Conservation (phyloP, 2,329 filamentous ascomycete species). For the Paramyrothecium sp. region DNA sequence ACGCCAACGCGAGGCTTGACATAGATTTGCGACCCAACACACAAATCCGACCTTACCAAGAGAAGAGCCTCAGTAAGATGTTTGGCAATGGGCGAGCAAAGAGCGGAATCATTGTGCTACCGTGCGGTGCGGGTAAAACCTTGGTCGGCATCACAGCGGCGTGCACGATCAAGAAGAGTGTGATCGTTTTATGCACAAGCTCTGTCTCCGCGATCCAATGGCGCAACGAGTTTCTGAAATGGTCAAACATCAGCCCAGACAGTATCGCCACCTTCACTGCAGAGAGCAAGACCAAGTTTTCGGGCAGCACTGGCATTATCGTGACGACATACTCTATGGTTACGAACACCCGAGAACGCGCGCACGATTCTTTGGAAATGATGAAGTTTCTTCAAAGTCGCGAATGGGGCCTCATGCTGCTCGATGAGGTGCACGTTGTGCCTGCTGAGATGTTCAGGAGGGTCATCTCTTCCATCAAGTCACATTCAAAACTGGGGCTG, state of each 20-base stretch:
- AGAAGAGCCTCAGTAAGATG: constrained; percentile 95
- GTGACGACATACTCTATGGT: constrained; percentile 96
- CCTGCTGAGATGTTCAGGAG: constrained; percentile 88
- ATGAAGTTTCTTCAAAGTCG: constrained; percentile 82
- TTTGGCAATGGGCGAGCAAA: constrained; percentile 93
- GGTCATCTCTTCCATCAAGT: constrained; percentile 82
- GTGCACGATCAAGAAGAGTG: constrained; percentile 90
- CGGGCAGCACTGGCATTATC: constrained; percentile 82
- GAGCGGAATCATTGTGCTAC: constrained; percentile 90
- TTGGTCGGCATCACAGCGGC: constrained; percentile 91
- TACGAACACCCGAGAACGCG: constrained; percentile 74
- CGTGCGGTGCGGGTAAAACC: constrained; percentile 94
- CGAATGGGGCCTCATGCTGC: constrained; percentile 91
- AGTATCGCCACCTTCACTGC: constrained; percentile 89
- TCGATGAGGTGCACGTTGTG: constrained; percentile 93
- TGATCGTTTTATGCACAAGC: constrained; percentile 87
- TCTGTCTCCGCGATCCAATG: constrained; percentile 94
- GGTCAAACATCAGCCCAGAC: constrained; percentile 85
- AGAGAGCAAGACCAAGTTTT: constrained; percentile 77
- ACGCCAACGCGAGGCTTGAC: constrained; percentile 77
- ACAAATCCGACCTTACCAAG: constrained; percentile 86
- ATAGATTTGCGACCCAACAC: constrained; percentile 82
- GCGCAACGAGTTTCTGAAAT: constrained; percentile 90
- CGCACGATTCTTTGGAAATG: constrained; percentile 86
- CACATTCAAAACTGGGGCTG: constrained; percentile 84